Conservation (phyloP, 2,329 filamentous ascomycete species). For the Pseudogymnoascus destructans region DNA sequence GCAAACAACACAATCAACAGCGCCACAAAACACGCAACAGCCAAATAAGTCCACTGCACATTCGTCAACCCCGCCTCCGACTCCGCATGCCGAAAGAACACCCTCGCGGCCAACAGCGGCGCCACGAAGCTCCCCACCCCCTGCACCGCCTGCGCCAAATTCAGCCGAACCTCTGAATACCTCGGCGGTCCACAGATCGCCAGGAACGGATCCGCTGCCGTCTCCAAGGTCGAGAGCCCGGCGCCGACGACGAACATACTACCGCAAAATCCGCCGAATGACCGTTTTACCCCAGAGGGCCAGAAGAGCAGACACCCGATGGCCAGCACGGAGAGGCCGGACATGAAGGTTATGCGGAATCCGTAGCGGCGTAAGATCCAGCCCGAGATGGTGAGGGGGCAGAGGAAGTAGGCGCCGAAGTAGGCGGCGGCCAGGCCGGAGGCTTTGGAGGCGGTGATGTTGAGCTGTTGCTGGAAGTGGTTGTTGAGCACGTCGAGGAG, state of each 20-base stretch:
- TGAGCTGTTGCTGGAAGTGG: slow-evolving; percentile 29
- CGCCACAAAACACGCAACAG: slow-evolving; percentile 46
- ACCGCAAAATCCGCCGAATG: slow-evolving; percentile 26
- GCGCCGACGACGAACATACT: slow-evolving; percentile 54
- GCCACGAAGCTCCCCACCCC: slow-evolving; percentile 62
- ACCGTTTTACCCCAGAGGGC: slow-evolving; percentile 41
- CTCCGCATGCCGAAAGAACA: slow-evolving; percentile 57
- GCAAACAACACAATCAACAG: slow-evolving; percentile 43
- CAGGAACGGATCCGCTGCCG: slow-evolving; percentile 51
- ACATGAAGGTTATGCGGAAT: slow-evolving; percentile 51
- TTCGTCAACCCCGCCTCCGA: slow-evolving; percentile 41
- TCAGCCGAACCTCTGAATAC: slow-evolving; percentile 62
- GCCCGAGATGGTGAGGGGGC: slow-evolving; percentile 46
- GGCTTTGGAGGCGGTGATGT: slow-evolving; percentile 22
- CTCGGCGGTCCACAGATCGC: slow-evolving; percentile 41
- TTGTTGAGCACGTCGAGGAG: slow-evolving; percentile 32
- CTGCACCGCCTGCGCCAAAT: slow-evolving; percentile 65
- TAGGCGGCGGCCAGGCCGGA: slow-evolving; percentile 20
- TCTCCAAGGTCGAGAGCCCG: slow-evolving; percentile 60
- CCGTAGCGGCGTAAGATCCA: slow-evolving; percentile 48
- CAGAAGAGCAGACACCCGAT: slow-evolving; percentile 44
- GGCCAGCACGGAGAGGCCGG: slow-evolving; percentile 52
- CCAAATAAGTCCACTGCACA: slow-evolving; percentile 51
- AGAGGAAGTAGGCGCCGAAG: slow-evolving; percentile 52
- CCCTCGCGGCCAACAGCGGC: too few species aligned